Conservation (phyloP, 177 flowering plant genomes). For the Vitis hybrid region DNA sequence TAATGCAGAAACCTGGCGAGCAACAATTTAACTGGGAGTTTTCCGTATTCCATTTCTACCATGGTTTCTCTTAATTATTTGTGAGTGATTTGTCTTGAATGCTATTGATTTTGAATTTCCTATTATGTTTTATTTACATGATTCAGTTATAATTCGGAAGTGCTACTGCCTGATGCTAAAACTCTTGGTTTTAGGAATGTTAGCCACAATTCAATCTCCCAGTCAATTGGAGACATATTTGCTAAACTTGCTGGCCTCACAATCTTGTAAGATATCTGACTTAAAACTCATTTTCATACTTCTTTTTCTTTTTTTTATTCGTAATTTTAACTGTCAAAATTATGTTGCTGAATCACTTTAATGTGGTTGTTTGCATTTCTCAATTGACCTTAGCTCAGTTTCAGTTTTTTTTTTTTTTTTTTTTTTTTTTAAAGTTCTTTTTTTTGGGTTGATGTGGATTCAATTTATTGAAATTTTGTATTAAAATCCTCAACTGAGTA, state of each 20-base stretch:
- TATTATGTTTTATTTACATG: not conserved
- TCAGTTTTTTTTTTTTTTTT: too few species aligned
- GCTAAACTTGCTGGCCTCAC: slow-evolving; percentile 44
- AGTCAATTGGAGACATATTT: slow-evolving; percentile 65
- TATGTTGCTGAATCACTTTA: not conserved
- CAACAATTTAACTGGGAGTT: slow-evolving; percentile 76
- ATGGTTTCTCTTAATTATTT: slow-evolving; percentile 68
- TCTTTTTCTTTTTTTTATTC: not conserved
- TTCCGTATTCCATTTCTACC: slow-evolving; percentile 76
- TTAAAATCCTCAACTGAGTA: too few species aligned
- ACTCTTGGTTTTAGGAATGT: slow-evolving; percentile 59
- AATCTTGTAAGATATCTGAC: slow-evolving; percentile 56
- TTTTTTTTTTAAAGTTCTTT: too few species aligned
- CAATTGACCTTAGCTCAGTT: not conserved
- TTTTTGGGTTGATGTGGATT: too few species aligned
- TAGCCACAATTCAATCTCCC: slow-evolving; percentile 64
- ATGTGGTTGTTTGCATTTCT: not conserved
- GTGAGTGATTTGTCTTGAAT: slow-evolving; percentile 46
- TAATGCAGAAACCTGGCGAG: slow-evolving; percentile 76
- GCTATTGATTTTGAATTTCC: slow-evolving; percentile 1
- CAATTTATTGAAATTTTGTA: too few species aligned
- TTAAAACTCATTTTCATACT: not conserved
- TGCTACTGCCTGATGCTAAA: not conserved
- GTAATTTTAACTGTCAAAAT: not conserved
- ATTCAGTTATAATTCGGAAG: not conserved